Conservation (phyloP, 352 stramenopile species). For the Phytophthora foliorum region DNA sequence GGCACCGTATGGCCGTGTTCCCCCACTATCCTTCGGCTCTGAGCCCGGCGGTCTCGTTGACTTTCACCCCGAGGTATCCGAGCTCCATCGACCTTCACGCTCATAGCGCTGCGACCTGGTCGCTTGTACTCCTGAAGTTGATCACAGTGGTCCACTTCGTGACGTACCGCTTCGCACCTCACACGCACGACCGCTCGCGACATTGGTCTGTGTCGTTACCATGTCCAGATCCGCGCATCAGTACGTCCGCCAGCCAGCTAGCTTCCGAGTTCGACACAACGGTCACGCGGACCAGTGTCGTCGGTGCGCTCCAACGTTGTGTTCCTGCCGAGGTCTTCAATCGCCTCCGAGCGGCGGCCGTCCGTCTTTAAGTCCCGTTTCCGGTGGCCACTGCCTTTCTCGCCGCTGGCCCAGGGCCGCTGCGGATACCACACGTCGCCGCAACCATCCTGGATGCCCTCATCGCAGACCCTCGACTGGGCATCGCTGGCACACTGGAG, state of each 20-base stretch:
- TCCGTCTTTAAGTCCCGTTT: not conserved
- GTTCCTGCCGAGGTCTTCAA: not conserved
- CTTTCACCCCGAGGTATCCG: not conserved
- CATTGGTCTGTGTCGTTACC: not conserved
- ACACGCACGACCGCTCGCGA: not conserved
- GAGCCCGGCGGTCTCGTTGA: not conserved
- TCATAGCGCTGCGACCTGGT: conserved; percentile 9
- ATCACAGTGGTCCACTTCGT: not conserved
- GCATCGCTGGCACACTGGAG: no score
- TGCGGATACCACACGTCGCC: no score
- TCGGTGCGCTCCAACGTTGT: not conserved
- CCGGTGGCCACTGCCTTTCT: not conserved
- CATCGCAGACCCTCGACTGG: not conserved
- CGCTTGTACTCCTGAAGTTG: conserved; percentile 7
- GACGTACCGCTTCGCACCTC: not conserved
- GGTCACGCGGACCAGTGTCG: not conserved
- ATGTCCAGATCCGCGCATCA: not conserved
- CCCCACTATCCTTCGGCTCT: not conserved
- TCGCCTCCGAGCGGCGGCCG: not conserved
- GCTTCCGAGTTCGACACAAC: not conserved
- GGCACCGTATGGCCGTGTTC: not conserved
- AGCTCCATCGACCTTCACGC: not conserved
- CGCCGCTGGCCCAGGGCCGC: not conserved
- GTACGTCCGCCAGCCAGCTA: not conserved
- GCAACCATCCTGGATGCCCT: conserved; percentile 8